Percentiles rank a stretch among this genome's conserved stretches.
phyloP scores from a whole-genome alignment of 345 rosid species.

The Mangifera indica region DNA sequence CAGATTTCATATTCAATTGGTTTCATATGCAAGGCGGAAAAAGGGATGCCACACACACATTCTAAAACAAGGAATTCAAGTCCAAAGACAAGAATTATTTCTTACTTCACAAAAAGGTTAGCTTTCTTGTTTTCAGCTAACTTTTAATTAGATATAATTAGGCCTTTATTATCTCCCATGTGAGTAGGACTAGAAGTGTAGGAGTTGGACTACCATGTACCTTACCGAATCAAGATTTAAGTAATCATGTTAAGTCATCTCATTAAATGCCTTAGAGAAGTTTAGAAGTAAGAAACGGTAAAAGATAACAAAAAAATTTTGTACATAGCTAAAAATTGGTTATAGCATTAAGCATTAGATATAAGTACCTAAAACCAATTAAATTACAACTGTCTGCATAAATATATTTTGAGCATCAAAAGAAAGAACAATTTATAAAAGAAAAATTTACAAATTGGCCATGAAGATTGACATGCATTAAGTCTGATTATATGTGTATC shows the following conservation, averaged over 20 bases:
- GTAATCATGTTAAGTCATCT: not conserved
- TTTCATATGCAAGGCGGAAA: not conserved
- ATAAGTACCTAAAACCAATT: not conserved
- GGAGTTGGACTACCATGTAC: not conserved
- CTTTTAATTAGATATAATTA: no score
- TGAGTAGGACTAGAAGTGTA: not conserved
- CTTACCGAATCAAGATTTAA: conserved; percentile 1
- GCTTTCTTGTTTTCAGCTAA: no score
- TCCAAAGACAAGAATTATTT: no score
- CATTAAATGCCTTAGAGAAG: not conserved
- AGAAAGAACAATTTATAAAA: not conserved
- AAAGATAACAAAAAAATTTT: not conserved
- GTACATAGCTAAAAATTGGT: not conserved
- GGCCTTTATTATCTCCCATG: not conserved
- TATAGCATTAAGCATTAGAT: not conserved
- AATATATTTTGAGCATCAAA: not conserved
- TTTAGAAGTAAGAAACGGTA: not conserved
- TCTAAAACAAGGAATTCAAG: not conserved
- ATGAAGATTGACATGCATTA: not conserved
- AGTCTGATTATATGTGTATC: not conserved
- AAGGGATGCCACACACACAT: not conserved
- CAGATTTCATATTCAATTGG: not conserved
- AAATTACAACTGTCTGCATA: not conserved
- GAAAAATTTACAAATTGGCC: not conserved
- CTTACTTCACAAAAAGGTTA: no score